Percentiles rank a stretch among this genome's conserved stretches.
phyloP scores from a whole-genome alignment of 2,329 filamentous ascomycete species.

The Dothidotthia symphoricarpi region DNA sequence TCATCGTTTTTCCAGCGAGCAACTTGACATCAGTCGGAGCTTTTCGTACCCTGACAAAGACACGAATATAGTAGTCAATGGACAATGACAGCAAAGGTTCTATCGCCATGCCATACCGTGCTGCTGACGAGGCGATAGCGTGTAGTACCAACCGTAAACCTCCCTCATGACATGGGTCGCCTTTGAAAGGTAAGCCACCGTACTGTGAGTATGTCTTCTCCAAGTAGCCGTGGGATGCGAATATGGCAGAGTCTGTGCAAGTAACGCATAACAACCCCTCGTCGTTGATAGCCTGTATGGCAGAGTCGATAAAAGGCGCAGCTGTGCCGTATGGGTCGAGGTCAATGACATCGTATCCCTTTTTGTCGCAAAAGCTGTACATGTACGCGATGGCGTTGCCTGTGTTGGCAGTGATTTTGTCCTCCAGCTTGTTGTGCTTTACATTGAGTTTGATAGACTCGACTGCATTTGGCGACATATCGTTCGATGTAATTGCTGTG shows the following conservation, averaged over 20 bases:
- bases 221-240: constrained; percentile 88
- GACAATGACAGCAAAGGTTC: constrained; percentile 90
- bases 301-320: constrained; percentile 86
- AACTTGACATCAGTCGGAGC: constrained; percentile 88
- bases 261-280: constrained; percentile 92
- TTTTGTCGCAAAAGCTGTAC: constrained; percentile 67
- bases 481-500: constrained; percentile 83
- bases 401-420: constrained; percentile 69
- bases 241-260: constrained; percentile 93
- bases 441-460: constrained; percentile 82
- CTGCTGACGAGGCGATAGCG: constrained; percentile 74
- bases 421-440: constrained; percentile 71
- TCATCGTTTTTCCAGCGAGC: constrained; percentile 84
- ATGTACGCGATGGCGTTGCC: constrained; percentile 89
- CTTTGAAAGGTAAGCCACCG: constrained; percentile 83
- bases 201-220: constrained; percentile 96
- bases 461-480: constrained; percentile 74
- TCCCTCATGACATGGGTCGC: constrained; percentile 80
- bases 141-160: constrained; percentile 85
- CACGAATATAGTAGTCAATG: constrained; percentile 90
- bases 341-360: constrained; percentile 85
- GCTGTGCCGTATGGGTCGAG: constrained; percentile 95
- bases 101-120: constrained; percentile 80
- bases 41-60: constrained; percentile 80
- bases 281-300: constrained; percentile 81